Base-by-base conservation (phyloP, 208 protist genomes). In the Crithidia brevicula region DNA sequence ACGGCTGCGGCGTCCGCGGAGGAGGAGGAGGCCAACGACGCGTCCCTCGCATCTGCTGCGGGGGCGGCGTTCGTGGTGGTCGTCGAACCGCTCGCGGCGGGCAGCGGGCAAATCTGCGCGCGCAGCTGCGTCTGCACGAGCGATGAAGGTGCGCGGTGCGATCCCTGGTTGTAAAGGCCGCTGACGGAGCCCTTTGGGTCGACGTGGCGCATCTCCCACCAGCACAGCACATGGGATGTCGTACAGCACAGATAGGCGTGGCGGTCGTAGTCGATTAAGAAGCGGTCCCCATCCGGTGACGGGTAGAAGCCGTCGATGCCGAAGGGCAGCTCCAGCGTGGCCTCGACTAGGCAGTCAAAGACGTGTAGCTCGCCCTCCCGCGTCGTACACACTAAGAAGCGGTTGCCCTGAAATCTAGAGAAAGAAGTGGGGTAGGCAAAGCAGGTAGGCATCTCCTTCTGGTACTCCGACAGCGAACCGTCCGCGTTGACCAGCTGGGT, bases 271-370 rank as follows among this genome's bases (percentile, higher is more conserved):
- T 90, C 77, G 53, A 88, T 67, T 15, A 83, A 45, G 40, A 81
- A 82, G 49, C 69, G 61, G 16, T 66, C 58, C 30, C 81, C 83
- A 63, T 70, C 60, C 3, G 72, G 69, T 5, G 83, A 93, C 1
- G 83, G 77, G 74, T 84, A 76, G 68, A 90, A 90, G 15, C 72
- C 74, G 49, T 89, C 81, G 23, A 70, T 77, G 43, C 77, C 81
- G 23, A 75, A 63, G 10, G 87, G 83, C 62, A 88, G 34, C 56
- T 84, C 72, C 18, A 93, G 51, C 56, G 74, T 73, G 16, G 71
- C 45, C 52, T 86, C 81, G 23, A 77, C 43, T 4, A 67, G 46
- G 58, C 72, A 86, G 63, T 89, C 83, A 65, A 88, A 89, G 13
- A 86, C 74, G 34, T 82, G 43, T n/a, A 84, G 43, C 9, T 72